Evolutionary conservation across 805 yeast genomes (phyloP).

Genomic region (Saturnispora silvae): DNA sequence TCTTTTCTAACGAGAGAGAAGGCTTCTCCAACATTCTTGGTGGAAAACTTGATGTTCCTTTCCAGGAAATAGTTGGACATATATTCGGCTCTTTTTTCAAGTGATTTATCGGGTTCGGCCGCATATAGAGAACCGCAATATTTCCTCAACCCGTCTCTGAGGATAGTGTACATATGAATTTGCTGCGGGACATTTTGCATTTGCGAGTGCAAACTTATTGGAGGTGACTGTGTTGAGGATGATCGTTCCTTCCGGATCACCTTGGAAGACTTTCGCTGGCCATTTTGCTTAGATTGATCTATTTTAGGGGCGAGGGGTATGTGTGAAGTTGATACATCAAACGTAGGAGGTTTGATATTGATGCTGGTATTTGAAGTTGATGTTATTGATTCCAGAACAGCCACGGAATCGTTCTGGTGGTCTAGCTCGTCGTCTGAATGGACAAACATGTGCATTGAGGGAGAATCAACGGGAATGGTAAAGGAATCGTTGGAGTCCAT

Average conservation of each 20-base stretch:
- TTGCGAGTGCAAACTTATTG: neutral
- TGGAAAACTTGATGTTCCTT: slow-evolving; percentile 15
- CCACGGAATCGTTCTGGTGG: slow-evolving; percentile 1
- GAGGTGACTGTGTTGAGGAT: slow-evolving; percentile 4
- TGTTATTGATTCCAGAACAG: slow-evolving; percentile 2
- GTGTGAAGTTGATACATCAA: neutral
- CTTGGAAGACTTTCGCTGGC: neutral
- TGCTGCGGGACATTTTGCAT: slow-evolving; percentile 1
- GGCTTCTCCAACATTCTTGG: slow-evolving; percentile 20
- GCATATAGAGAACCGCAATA: slow-evolving; percentile 16
- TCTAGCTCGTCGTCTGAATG: slow-evolving; percentile 8
- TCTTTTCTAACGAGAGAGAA: slow-evolving; percentile 19
- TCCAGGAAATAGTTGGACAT: slow-evolving; percentile 15
- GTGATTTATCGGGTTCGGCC: slow-evolving; percentile 13
- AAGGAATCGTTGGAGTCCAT: slow-evolving; percentile 9
- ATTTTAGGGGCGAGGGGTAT: slow-evolving; percentile 6
- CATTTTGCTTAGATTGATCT: neutral
- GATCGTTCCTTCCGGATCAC: neutral
- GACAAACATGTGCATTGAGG: slow-evolving; percentile 13
- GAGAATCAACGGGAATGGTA: slow-evolving; percentile 16
- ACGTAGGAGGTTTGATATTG: slow-evolving; percentile 10
- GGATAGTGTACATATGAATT: slow-evolving; percentile 8
- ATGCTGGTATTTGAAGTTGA: slow-evolving; percentile 4
- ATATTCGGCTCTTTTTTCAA: slow-evolving; percentile 20
- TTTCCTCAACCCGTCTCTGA: slow-evolving; percentile 18